A percentile compares a stretch with the other conserved stretches of the same genome.
Evolutionary conservation across 495 filamentous ascomycete genomes (phyloP).

Genomic region (Chaetomidium leptoderma): DNA sequence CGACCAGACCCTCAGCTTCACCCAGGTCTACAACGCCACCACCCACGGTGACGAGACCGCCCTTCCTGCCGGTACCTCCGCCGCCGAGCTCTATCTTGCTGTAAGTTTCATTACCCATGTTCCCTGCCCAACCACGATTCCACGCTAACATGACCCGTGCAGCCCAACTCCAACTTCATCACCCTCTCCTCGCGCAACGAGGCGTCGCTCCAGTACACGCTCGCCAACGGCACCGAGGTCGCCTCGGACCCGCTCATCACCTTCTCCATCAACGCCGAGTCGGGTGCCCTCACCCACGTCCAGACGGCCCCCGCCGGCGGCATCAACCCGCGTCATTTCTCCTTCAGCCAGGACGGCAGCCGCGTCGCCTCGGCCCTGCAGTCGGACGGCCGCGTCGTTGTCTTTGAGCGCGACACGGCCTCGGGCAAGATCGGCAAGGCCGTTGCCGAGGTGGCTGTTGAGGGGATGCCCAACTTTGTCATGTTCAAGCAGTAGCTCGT

Average conservation of each 20-base stretch:
- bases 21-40: constrained; percentile 38
- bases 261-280: constrained; percentile 43
- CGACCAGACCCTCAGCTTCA: constrained; percentile 41
- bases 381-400: constrained; percentile 52
- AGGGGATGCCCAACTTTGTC: constrained; percentile 54
- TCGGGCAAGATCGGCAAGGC: constrained; percentile 54
- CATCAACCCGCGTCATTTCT: constrained; percentile 58
- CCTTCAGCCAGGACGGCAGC: constrained; percentile 58
- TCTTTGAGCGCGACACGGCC: constrained; percentile 53
- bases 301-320: constrained; percentile 56
- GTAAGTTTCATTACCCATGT: constrained; percentile 38
- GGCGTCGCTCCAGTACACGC: constrained; percentile 45
- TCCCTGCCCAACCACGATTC: not conserved
- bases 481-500: constrained; percentile 54
- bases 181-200: constrained; percentile 62
- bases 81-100: constrained; percentile 57
- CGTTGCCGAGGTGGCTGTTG: constrained; percentile 44
- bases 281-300: constrained; percentile 49
- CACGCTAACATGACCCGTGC: constrained; percentile 5
- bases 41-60: constrained; percentile 42
- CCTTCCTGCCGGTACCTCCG: constrained; percentile 40
- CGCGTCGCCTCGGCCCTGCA: constrained; percentile 61
- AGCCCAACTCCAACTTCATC: constrained; percentile 58
- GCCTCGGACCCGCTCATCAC: constrained; percentile 44
- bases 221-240: constrained; percentile 40